Base-by-base conservation (phyloP, 176 grass and related monocot genomes). In the Zea luxurians region DNA sequence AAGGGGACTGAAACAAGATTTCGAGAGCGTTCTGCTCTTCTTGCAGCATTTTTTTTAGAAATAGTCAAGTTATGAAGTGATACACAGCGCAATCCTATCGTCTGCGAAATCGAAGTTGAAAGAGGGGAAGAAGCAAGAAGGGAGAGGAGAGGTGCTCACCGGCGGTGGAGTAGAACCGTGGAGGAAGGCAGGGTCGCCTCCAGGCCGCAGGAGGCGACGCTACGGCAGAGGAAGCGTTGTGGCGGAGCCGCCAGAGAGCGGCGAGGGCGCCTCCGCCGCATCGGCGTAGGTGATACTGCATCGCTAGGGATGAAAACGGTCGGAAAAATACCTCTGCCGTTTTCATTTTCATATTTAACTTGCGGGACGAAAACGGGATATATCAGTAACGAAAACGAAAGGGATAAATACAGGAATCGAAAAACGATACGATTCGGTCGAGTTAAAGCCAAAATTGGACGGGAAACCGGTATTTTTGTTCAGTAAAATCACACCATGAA, bases 281-380 rank as follows among this genome's bases (percentile, higher is more conserved):
- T 77, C 72, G 77, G 57, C 82, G 86, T 10, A 80, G 72, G 57
- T 41, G 81, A 45, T 64, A 64, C 77, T 76, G 77, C 86, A 84
- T 88, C 64, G 48, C 40, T n/a, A n/a, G n/a, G n/a, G n/a, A n/a
- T n/a, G n/a, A n/a, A n/a, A n/a, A n/a, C n/a, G n/a, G n/a, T n/a
- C n/a, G n/a, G n/a, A n/a, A n/a, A n/a, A n/a, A n/a, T n/a, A n/a
- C n/a, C n/a, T n/a, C n/a, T n/a, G n/a, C n/a, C n/a, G n/a, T n/a
- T n/a, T n/a, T n/a, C n/a, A n/a, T n/a, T n/a, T n/a, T n/a, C n/a
- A n/a, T n/a, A n/a, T n/a, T n/a, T n/a, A n/a, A n/a, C n/a, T n/a
- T n/a, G n/a, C n/a, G n/a, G n/a, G n/a, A n/a, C n/a, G n/a, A n/a
- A n/a, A n/a, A n/a, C n/a, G n/a, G n/a, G n/a, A n/a, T n/a, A n/a